A percentile compares a stretch with the other conserved stretches of the same genome.
Conservation (phyloP, 306 rosid genomes). For the Sophora flavescens region DNA sequence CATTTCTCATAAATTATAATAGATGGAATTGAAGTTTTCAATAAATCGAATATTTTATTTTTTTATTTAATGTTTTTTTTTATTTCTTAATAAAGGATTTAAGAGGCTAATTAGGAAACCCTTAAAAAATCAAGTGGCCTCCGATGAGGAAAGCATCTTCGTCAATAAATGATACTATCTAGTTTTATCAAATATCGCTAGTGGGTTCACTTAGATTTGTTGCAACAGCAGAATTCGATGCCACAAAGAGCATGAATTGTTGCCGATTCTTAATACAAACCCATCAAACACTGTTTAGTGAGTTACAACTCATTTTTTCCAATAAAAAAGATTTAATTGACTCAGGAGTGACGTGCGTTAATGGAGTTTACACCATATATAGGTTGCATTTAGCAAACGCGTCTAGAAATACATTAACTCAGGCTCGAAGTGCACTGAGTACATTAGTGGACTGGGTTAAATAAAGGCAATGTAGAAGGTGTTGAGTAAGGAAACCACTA, state of each 20-base stretch:
- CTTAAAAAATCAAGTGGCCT: slow-evolving; percentile 27
- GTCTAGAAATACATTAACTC: neutral
- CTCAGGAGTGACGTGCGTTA: neutral
- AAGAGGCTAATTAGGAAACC: too few species aligned
- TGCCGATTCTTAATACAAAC: neutral
- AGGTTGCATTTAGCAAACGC: slow-evolving; percentile 19
- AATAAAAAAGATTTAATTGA: neutral
- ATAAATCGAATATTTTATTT: too few species aligned
- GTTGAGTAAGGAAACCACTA: neutral
- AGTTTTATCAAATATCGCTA: neutral
- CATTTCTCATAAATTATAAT: too few species aligned
- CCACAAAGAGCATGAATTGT: neutral
- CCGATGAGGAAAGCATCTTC: slow-evolving; percentile 43
- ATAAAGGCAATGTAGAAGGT: neutral
- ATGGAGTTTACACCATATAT: slow-evolving; percentile 19
- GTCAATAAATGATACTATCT: slow-evolving; percentile 12
- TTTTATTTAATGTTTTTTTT: too few species aligned
- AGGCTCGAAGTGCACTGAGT: slow-evolving; percentile 51
- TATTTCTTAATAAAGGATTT: too few species aligned
- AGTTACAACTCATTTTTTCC: slow-evolving; percentile 37
- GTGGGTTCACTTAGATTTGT: neutral
- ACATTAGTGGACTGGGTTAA: slow-evolving; percentile 31
- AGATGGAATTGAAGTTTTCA: too few species aligned
- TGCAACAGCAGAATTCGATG: neutral
- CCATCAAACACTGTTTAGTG: slow-evolving; percentile 26